A percentile compares a stretch with the other conserved stretches of the same genome.
phyloP scores from a whole-genome alignment of 495 filamentous ascomycete genomes.

The Trichocladium uniseriatum region DNA sequence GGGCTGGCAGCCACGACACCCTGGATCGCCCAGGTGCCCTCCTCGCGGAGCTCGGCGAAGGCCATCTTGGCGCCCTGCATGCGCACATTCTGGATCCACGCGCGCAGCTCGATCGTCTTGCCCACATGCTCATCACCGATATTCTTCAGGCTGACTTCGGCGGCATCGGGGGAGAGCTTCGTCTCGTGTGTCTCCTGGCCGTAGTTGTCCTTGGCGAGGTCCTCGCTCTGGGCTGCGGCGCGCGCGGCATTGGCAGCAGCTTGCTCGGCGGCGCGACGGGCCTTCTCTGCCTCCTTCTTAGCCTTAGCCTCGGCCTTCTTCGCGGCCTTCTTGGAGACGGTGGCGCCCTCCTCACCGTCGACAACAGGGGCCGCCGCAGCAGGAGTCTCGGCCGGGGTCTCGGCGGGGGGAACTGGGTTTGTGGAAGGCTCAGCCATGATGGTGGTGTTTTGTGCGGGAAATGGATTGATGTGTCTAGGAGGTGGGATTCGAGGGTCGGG shows the following conservation, averaged over 20 bases:
- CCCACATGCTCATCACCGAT: conserved; percentile 53
- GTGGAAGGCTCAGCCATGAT: conserved; percentile 19
- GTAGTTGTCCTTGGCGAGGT: conserved; percentile 64
- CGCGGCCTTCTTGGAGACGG: conserved; percentile 45
- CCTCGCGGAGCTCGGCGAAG: conserved; percentile 83
- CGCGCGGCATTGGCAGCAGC: conserved; percentile 39
- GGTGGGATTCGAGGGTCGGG: not conserved
- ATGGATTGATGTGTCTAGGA: not conserved
- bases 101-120: conserved; percentile 70
- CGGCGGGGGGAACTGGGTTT: conserved; percentile 14
- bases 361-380: conserved; percentile 7
- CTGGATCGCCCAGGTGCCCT: conserved; percentile 68
- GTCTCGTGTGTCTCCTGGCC: conserved; percentile 37
- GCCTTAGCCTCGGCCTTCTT: conserved; percentile 50
- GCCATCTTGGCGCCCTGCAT: conserved; percentile 86
- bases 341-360: conserved; percentile 18
- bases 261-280: conserved; percentile 41
- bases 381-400: conserved; percentile 5
- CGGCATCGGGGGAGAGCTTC: conserved; percentile 24
- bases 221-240: conserved; percentile 48
- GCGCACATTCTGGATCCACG: conserved; percentile 76
- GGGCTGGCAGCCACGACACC: conserved; percentile 52
- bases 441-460: not conserved
- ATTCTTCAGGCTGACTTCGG: conserved; percentile 42
- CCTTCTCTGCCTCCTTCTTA: conserved; percentile 45